Conservation (phyloP, 306 rosid genomes). For the Pyrus betulifolia region DNA sequence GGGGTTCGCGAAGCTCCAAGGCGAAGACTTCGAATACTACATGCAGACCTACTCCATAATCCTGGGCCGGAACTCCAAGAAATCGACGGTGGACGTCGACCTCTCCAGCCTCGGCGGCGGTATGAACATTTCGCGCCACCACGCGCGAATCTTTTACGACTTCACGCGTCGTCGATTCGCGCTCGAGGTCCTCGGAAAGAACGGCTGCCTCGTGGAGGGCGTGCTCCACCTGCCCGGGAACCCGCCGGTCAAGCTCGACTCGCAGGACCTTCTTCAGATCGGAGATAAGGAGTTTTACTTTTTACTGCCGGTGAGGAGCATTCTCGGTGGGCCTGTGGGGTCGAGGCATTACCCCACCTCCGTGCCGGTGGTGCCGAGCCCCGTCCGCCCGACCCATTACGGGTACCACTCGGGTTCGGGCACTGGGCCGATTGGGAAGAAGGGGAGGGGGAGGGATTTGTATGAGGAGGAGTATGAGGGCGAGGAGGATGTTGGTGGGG, state of each 20-base stretch:
- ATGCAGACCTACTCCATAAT: constrained; percentile 98
- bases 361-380: constrained; percentile 5
- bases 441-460: constrained; percentile 59
- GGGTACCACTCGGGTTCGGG: constrained; percentile 39
- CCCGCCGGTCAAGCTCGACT: constrained; percentile 89
- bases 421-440: constrained; percentile 44
- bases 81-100: constrained; percentile 91
- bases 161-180: constrained; percentile 96
- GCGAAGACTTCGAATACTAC: constrained; percentile 97
- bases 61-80: constrained; percentile 95
- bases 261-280: constrained; percentile 92
- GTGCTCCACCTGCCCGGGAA: constrained; percentile 92
- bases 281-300: constrained; percentile 97
- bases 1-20: constrained; percentile 95
- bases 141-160: constrained; percentile 95
- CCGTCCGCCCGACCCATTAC: constrained; percentile 36
- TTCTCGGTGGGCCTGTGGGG: constrained; percentile 48
- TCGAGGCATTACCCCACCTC: constrained; percentile 40
- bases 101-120: constrained; percentile 99
- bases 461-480: constrained; percentile 77
- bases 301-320: constrained; percentile 69
- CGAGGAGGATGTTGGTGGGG: constrained; percentile 52
- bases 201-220: constrained; percentile 94
- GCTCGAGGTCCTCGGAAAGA: constrained; percentile 87
- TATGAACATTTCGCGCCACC: constrained; percentile 98